Evolutionary conservation across 495 filamentous ascomycete species (phyloP).

Genomic region (Penicillium chermesinum): DNA sequence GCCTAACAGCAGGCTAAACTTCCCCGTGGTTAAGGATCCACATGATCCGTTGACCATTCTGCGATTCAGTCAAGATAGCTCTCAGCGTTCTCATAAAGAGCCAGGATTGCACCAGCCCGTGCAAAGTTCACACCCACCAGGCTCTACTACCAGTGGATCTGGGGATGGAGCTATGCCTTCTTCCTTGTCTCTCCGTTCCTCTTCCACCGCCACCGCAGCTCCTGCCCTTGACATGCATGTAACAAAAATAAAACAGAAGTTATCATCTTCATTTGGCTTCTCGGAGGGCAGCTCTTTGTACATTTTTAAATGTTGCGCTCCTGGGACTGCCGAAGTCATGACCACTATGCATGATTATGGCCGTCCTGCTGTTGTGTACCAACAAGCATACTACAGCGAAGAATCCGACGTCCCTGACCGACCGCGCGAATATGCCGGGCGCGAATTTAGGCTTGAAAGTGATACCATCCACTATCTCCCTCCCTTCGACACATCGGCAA

Average conservation of each 20-base stretch:
- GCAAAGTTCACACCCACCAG: slow-evolving; percentile 11
- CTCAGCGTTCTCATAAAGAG: slow-evolving; percentile 34
- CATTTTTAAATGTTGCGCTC: slow-evolving; percentile 25
- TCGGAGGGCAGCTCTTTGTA: slow-evolving; percentile 12
- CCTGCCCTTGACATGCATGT: slow-evolving; percentile 16
- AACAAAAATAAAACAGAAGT: slow-evolving; percentile 16
- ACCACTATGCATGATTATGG: slow-evolving; percentile 30
- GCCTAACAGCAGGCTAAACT: slow-evolving; percentile 46
- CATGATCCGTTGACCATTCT: slow-evolving; percentile 58
- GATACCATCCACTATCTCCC: slow-evolving; percentile 71
- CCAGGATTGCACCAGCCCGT: slow-evolving; percentile 23
- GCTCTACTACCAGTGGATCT: slow-evolving; percentile 5
- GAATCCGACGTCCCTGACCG: slow-evolving; percentile 79
- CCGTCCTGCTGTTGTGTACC: slow-evolving; percentile 63
- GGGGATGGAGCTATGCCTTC: slow-evolving; percentile 10
- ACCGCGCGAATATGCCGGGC: slow-evolving; percentile 78
- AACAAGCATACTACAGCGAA: slow-evolving; percentile 82
- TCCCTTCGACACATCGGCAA: slow-evolving; percentile 65
- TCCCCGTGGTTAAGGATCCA: slow-evolving; percentile 76
- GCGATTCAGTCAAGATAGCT: slow-evolving; percentile 63
- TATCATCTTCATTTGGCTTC: slow-evolving; percentile 31
- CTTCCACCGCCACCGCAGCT: slow-evolving; percentile 14
- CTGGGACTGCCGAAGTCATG: slow-evolving; percentile 23
- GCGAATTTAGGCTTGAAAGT: slow-evolving; percentile 76
- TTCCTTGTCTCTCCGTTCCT: slow-evolving; percentile 16